Evolutionary conservation across 805 yeast genomes (phyloP).

Genomic region (Starmera pachycereana): DNA sequence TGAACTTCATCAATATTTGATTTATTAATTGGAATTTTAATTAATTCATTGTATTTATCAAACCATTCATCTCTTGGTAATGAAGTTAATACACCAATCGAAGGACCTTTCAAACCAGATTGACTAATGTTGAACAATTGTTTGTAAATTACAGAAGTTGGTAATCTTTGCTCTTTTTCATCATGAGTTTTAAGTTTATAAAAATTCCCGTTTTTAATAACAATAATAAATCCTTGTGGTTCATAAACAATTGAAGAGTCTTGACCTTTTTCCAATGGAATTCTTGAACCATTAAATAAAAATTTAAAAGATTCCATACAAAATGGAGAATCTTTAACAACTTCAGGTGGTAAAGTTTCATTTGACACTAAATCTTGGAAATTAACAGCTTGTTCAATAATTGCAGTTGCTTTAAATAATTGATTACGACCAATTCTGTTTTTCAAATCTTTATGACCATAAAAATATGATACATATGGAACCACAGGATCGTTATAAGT

Average conservation of each 20-base stretch:
- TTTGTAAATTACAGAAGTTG: conserved; percentile 38
- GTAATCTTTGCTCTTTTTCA: conserved; percentile 29
- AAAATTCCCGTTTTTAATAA: conserved; percentile 67
- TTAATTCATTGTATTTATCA: conserved; percentile 44
- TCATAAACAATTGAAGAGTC: conserved; percentile 53
- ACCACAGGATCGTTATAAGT: conserved; percentile 90
- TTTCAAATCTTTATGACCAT: conserved; percentile 60
- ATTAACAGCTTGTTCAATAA: conserved; percentile 55
- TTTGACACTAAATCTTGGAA: conserved; percentile 58
- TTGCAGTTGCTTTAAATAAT: conserved; percentile 63
- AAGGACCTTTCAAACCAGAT: conserved; percentile 19
- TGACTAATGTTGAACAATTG: conserved; percentile 49
- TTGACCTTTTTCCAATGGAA: conserved; percentile 49
- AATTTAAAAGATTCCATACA: conserved; percentile 90
- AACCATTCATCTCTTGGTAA: conserved; percentile 81
- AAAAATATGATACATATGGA: conserved; percentile 89
- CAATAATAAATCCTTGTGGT: conserved; percentile 57
- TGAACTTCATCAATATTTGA: conserved; percentile 57
- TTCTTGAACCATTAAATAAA: conserved; percentile 85
- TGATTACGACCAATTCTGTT: conserved; percentile 48
- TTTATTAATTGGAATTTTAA: conserved; percentile 49
- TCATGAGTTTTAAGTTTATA: conserved; percentile 64
- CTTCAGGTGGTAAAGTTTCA: conserved; percentile 74
- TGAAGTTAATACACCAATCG: conserved; percentile 70
- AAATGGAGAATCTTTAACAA: conserved; percentile 66